phyloP scores from a whole-genome alignment of 2,329 filamentous ascomycete species.

The Fusarium globosum region DNA sequence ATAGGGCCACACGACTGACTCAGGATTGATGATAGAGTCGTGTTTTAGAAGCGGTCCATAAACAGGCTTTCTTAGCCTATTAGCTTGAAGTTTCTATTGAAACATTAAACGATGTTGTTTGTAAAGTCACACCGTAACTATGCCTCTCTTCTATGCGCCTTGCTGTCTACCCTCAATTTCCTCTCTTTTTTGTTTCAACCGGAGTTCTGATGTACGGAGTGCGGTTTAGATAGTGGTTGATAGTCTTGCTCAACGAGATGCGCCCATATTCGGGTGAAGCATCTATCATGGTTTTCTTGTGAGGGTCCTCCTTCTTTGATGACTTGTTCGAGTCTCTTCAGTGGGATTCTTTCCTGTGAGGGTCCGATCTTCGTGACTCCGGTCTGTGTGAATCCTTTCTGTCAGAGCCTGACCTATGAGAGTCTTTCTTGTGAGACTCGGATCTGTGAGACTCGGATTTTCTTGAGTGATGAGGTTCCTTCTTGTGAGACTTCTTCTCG shows the following conservation, averaged over 20 bases:
- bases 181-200: no score
- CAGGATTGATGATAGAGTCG: neutral
- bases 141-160: fast-evolving
- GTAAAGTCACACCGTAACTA: neutral
- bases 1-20: fast-evolving
- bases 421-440: neutral
- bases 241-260: no score
- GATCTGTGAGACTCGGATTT: neutral
- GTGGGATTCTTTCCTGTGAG: no score
- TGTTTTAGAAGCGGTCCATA: neutral
- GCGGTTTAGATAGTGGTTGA: no score
- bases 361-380: neutral
- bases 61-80: fast-evolving
- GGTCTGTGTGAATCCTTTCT: neutral
- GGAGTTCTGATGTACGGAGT: neutral
- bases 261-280: neutral
- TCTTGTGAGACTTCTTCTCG: neutral
- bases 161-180: neutral
- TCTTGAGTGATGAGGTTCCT: neutral
- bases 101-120: fast-evolving
- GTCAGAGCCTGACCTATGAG: neutral
- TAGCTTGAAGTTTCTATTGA: fast-evolving
- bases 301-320: no score
- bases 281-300: neutral
- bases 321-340: neutral